phyloP scores from a whole-genome alignment of 108 stramenopile species.

The Seminavis robusta region DNA sequence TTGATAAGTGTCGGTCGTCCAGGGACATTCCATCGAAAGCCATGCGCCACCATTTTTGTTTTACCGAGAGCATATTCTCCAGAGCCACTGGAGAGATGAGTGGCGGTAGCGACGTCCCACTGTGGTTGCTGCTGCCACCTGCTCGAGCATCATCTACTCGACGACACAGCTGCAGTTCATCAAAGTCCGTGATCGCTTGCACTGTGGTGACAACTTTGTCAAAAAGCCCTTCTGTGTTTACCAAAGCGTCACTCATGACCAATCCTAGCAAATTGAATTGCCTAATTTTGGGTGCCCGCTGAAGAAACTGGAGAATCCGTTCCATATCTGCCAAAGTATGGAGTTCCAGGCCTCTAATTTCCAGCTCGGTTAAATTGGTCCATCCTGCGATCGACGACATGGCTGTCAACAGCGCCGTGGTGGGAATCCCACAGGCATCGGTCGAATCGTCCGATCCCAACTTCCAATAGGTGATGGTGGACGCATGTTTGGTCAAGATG shows the following conservation, averaged over 20 bases:
- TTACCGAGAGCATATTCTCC: constrained; percentile 1
- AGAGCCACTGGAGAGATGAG: constrained; percentile 1
- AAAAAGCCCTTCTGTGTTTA: background rate
- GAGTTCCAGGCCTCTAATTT: no score
- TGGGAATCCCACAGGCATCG: background rate
- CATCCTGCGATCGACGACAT: background rate
- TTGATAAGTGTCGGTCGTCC: constrained; percentile 7
- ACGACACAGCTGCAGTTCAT: constrained; percentile 1
- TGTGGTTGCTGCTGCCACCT: background rate
- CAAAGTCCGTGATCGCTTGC: background rate
- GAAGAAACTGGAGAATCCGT: no score
- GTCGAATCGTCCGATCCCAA: constrained; percentile 1
- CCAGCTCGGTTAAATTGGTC: background rate
- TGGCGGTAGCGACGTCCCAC: background rate
- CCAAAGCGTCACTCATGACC: background rate
- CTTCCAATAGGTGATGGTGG: constrained; percentile 15
- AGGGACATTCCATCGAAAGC: constrained; percentile 8
- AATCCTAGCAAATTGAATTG: constrained; percentile 8
- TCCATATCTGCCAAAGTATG: no score
- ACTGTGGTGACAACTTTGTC: background rate
- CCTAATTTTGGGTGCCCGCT: background rate
- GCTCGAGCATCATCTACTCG: background rate
- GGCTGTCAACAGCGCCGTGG: background rate
- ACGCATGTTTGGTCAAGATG: background rate
- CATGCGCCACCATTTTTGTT: constrained; percentile 16